Evolutionary conservation across 371 early-diverging fungal species (phyloP).

Genomic region (Umbelopsis sp.): DNA sequence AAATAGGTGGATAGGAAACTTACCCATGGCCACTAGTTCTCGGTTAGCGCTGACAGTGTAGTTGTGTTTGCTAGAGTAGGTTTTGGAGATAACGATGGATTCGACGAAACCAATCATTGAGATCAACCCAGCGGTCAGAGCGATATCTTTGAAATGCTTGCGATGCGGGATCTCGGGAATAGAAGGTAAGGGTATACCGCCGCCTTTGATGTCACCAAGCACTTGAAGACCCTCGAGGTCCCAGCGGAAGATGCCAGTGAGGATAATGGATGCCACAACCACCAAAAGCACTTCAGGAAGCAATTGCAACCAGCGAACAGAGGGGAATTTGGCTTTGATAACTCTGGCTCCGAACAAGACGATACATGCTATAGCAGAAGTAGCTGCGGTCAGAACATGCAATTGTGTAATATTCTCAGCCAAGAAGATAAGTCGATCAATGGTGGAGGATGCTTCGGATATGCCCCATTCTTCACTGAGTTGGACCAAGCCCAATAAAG

Average conservation of each 20-base stretch:
- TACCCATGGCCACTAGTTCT: conserved; percentile 89
- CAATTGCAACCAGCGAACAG: conserved; percentile 62
- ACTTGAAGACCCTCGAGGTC: conserved; percentile 72
- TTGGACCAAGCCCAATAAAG: conserved; percentile 72
- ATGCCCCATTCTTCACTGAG: conserved; percentile 50
- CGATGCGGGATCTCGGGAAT: conserved; percentile 60
- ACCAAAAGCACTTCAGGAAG: conserved; percentile 89
- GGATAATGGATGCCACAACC: conserved; percentile 69
- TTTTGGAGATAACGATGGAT: conserved; percentile 88
- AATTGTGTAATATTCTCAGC: conserved; percentile 50
- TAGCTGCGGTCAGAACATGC: conserved; percentile 68
- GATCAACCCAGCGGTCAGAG: conserved; percentile 72
- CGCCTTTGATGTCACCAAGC: conserved; percentile 70
- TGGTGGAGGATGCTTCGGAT: conserved; percentile 72
- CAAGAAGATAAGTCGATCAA: conserved; percentile 71
- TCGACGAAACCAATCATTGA: conserved; percentile 96
- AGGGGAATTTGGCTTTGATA: conserved; percentile 58
- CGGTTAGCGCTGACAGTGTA: conserved; percentile 91
- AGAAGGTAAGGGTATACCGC: conserved; percentile 64
- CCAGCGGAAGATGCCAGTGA: conserved; percentile 69
- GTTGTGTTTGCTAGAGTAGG: conserved; percentile 85
- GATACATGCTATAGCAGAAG: conserved; percentile 69
- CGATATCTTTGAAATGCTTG: conserved; percentile 63
- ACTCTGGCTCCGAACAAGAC: conserved; percentile 65
- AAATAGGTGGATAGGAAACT: neutral